phyloP scores from a whole-genome alignment of 164 flowering plant genomes.

The Umbellularia californica region DNA sequence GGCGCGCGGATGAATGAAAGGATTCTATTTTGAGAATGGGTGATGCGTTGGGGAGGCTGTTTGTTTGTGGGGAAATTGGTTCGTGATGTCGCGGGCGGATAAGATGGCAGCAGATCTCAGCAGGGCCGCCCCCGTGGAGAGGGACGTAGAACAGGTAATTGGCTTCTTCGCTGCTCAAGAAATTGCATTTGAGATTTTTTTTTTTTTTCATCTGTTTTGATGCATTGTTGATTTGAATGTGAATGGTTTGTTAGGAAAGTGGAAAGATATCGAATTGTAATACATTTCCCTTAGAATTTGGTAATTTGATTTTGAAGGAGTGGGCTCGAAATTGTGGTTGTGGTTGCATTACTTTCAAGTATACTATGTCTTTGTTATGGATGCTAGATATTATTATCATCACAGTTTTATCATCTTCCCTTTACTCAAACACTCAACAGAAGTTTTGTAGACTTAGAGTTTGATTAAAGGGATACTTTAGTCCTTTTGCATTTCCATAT shows the following conservation, averaged over 20 bases:
- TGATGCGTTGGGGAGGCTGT: slow-evolving; percentile 19
- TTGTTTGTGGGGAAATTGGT: slow-evolving; percentile 10
- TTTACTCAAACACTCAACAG: too few relatives aligned
- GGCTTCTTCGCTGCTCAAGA: background rate
- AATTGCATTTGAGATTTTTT: background rate
- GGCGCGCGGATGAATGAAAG: slow-evolving; percentile 27
- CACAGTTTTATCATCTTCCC: too few relatives aligned
- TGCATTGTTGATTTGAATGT: background rate
- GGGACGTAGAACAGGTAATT: slow-evolving; percentile 81
- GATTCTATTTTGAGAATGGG: slow-evolving; percentile 32
- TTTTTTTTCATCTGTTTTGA: background rate
- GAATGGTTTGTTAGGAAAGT: too few relatives aligned
- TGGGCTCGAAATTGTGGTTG: too few relatives aligned
- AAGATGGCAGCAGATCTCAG: slow-evolving; percentile 68
- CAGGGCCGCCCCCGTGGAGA: slow-evolving; percentile 59
- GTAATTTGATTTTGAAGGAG: background rate
- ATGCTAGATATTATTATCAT: too few relatives aligned
- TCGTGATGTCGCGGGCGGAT: slow-evolving; percentile 43
- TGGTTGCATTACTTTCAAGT: too few relatives aligned
- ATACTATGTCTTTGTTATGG: too few relatives aligned
- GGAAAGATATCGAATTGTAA: background rate
- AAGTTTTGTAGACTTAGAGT: too few relatives aligned
- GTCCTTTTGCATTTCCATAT: too few relatives aligned
- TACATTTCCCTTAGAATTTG: background rate
- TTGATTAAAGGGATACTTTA: too few relatives aligned